Percentiles rank a stretch among this genome's conserved stretches.
Evolutionary conservation across 2,329 filamentous ascomycete species (phyloP).

Genomic region (Didymella exigua): DNA sequence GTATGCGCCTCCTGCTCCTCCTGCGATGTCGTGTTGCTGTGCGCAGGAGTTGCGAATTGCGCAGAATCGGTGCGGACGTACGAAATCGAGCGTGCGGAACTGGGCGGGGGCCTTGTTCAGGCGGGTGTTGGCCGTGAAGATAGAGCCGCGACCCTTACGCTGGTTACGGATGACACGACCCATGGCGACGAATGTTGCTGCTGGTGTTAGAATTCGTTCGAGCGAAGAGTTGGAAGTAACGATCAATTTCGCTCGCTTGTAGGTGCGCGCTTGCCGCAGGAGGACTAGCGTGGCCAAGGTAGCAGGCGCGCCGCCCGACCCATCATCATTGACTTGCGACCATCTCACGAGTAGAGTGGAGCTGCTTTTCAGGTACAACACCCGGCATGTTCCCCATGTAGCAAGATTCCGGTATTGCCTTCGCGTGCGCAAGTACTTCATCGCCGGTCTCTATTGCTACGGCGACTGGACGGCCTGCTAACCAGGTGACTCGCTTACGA

Average conservation of each 20-base stretch:
- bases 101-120: constrained; percentile 94
- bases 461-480: no score
- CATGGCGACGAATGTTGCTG: constrained; percentile 49
- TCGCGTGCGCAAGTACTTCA: no score
- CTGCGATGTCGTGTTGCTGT: background rate
- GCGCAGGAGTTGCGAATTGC: background rate
- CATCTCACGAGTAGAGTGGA: no score
- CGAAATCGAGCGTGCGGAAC: constrained; percentile 96
- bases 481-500: no score
- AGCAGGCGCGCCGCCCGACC: background rate
- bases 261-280: constrained; percentile 1
- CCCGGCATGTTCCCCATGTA: no score
- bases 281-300: background rate
- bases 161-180: constrained; percentile 79
- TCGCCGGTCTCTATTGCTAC: no score
- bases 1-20: background rate
- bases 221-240: constrained; percentile 1
- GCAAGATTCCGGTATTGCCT: no score
- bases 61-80: constrained; percentile 35
- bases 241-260: constrained; percentile 7
- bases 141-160: constrained; percentile 72
- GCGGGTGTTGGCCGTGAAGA: constrained; percentile 69
- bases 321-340: background rate
- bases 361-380: no score
- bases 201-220: constrained; percentile 22